Evolutionary conservation across 768 basidiomycete species (phyloP).

Genomic region (Hebeloma cylindrosporum): DNA sequence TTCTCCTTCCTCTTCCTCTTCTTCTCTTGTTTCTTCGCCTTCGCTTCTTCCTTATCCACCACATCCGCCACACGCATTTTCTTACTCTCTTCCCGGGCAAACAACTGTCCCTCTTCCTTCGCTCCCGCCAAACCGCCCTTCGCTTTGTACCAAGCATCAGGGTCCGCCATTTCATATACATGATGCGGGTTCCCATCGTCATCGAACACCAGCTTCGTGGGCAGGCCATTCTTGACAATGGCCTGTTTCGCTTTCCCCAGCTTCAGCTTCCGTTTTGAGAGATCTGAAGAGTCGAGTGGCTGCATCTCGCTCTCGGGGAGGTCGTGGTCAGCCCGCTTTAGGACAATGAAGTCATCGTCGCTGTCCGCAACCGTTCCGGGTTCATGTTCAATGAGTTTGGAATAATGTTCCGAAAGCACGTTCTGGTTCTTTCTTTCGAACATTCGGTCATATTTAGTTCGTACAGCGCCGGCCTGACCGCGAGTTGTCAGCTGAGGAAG

Average conservation of each 20-base stretch:
- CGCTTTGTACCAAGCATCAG: constrained; percentile 66
- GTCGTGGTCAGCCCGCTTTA: constrained; percentile 89
- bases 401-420: constrained; percentile 88
- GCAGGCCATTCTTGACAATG: constrained; percentile 58
- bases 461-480: constrained; percentile 45
- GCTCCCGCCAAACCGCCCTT: constrained; percentile 65
- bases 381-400: constrained; percentile 77
- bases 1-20: constrained; percentile 88
- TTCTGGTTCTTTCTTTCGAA: constrained; percentile 95
- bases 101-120: constrained; percentile 63
- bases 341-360: constrained; percentile 87
- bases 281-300: constrained; percentile 36
- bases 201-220: constrained; percentile 85
- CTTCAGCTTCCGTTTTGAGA: constrained; percentile 89
- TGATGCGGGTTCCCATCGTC: constrained; percentile 81
- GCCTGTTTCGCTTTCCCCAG: constrained; percentile 73
- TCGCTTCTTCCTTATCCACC: constrained; percentile 78
- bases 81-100: constrained; percentile 70
- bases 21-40: constrained; percentile 87
- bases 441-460: constrained; percentile 98
- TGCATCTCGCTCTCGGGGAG: constrained; percentile 37
- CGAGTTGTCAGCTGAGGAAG: background rate
- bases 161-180: constrained; percentile 79
- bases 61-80: constrained; percentile 72
- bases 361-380: constrained; percentile 41